phyloP scores from a whole-genome alignment of 2,329 filamentous ascomycete species.

The Pseudopithomyces maydicus region DNA sequence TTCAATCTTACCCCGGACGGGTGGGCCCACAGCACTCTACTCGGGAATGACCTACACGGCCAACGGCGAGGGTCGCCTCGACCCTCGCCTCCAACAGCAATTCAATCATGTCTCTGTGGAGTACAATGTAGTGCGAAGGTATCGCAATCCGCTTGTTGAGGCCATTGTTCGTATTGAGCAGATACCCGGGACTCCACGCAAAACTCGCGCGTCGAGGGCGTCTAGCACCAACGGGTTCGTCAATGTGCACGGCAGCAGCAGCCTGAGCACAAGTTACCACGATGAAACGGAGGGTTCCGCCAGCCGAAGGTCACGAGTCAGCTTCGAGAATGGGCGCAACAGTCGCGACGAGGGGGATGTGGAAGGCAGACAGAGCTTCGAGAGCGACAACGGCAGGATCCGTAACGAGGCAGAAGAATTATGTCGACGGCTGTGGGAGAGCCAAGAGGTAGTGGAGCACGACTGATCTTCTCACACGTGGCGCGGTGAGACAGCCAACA shows the following conservation, averaged over 20 bases:
- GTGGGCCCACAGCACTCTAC: conserved; percentile 38
- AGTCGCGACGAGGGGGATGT: conserved; percentile 29
- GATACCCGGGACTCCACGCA: conserved; percentile 53
- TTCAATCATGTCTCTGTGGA: conserved; percentile 74
- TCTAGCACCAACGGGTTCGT: conserved; percentile 29
- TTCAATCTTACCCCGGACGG: conserved; percentile 44
- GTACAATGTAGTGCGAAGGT: conserved; percentile 74
- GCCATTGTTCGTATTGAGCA: conserved; percentile 62
- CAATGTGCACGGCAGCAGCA: conserved; percentile 31
- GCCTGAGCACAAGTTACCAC: conserved; percentile 37
- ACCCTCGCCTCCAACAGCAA: conserved; percentile 67
- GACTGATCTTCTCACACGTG: conserved; percentile 30
- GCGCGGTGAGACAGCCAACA: not conserved
- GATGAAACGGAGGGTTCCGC: conserved; percentile 37
- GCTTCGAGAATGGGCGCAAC: conserved; percentile 32
- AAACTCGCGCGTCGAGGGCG: conserved; percentile 25
- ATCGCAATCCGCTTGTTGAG: conserved; percentile 71
- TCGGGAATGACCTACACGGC: conserved; percentile 43
- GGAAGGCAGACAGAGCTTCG: conserved; percentile 34
- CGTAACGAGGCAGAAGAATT: conserved; percentile 46
- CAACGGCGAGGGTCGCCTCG: conserved; percentile 50
- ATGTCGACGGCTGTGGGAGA: conserved; percentile 48
- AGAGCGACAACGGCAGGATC: conserved; percentile 29
- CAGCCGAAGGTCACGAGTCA: conserved; percentile 33
- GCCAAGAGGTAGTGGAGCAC: conserved; percentile 41